phyloP scores from a whole-genome alignment of 2,329 filamentous ascomycete species.

The Allantophomopsis cytisporea region DNA sequence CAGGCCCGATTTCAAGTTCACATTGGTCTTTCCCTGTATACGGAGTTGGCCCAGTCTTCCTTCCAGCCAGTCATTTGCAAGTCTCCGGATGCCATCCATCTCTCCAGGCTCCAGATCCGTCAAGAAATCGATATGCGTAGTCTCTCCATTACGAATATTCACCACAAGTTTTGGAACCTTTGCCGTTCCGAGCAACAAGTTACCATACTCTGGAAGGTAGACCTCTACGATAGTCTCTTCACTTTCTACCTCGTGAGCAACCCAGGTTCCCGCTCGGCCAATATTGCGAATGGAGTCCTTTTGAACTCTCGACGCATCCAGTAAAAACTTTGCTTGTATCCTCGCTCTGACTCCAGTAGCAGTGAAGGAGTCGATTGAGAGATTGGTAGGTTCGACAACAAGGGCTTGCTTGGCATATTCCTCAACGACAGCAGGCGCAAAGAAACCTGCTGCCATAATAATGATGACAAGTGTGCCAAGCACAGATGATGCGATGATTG shows the following conservation, averaged over 20 bases:
- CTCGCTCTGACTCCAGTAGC: slow-evolving; percentile 63
- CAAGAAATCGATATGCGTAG: slow-evolving; percentile 66
- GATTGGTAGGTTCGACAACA: slow-evolving; percentile 67
- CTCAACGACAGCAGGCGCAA: slow-evolving; percentile 67
- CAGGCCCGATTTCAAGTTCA: slow-evolving; percentile 67
- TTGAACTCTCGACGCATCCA: slow-evolving; percentile 66
- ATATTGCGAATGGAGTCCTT: slow-evolving; percentile 60
- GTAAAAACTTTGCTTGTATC: slow-evolving; percentile 66
- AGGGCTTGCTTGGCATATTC: slow-evolving; percentile 77
- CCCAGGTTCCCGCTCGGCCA: slow-evolving; percentile 66
- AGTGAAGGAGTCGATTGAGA: slow-evolving; percentile 81
- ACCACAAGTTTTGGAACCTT: slow-evolving; percentile 63
- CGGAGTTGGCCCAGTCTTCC: slow-evolving; percentile 60
- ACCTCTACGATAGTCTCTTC: slow-evolving; percentile 61
- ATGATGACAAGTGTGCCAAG: slow-evolving; percentile 48
- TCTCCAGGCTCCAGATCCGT: slow-evolving; percentile 66
- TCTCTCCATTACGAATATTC: slow-evolving; percentile 63
- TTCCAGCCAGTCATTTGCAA: slow-evolving; percentile 82
- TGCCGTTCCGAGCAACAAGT: slow-evolving; percentile 66
- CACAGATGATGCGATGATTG: slow-evolving; percentile 55
- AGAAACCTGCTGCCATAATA: slow-evolving; percentile 69
- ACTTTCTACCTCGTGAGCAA: slow-evolving; percentile 64
- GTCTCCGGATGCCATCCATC: slow-evolving; percentile 58
- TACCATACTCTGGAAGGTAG: slow-evolving; percentile 70
- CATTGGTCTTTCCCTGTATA: slow-evolving; percentile 58